These are phyloP conservation scores for Euptelea pleiosperma DNA, from an alignment of 164 flowering plant genomes.

Conservation along the genomic window DNA sequence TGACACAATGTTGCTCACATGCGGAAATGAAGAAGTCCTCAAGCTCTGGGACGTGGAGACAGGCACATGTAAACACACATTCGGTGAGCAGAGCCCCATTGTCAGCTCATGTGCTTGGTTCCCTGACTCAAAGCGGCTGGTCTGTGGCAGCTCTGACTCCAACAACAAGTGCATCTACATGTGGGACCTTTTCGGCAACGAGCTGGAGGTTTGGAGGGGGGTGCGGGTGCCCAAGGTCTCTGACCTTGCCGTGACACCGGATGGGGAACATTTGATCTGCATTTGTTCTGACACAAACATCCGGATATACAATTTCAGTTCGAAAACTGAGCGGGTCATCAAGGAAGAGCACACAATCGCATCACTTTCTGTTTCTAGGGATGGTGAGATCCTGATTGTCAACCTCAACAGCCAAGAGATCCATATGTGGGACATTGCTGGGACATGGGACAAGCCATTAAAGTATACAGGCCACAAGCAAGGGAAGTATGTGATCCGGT, in stretches of 20 bases:
- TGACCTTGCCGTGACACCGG: conserved; percentile 79
- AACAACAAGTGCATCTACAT: conserved; percentile 72
- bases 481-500: conserved; percentile 71
- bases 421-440: conserved; percentile 83
- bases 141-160: conserved; percentile 79
- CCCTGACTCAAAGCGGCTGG: conserved; percentile 70
- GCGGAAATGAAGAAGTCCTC: conserved; percentile 79
- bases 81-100: conserved; percentile 54
- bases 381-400: conserved; percentile 59
- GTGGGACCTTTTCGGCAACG: conserved; percentile 84
- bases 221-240: conserved; percentile 68
- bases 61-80: conserved; percentile 73
- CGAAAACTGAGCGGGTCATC: conserved; percentile 59
- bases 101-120: conserved; percentile 96
- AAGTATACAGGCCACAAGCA: conserved; percentile 74
- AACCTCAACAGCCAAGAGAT: conserved; percentile 86
- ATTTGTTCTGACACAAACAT: conserved; percentile 69
- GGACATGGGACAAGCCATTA: conserved; percentile 45
- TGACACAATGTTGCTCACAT: conserved; percentile 80
- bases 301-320: conserved; percentile 48
- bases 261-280: conserved; percentile 67
- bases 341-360: conserved; percentile 69
- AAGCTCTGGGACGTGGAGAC: conserved; percentile 90
- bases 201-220: conserved; percentile 78
- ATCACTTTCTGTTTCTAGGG: conserved; percentile 72